Conservation (phyloP, 2,329 filamentous ascomycete genomes). For the Aureobasidium musti region DNA sequence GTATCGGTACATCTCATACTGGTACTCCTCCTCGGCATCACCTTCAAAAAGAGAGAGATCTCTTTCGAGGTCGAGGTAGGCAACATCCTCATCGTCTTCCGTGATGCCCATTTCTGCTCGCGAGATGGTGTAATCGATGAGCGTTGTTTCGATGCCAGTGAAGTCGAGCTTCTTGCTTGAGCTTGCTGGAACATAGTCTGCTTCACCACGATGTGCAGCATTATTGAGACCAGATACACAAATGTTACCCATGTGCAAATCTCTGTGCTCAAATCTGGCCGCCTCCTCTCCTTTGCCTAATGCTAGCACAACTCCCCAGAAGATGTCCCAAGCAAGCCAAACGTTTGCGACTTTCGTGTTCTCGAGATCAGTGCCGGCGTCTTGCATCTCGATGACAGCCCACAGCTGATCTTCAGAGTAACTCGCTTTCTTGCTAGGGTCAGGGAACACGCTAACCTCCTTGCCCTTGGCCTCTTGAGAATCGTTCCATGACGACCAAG, state of each 20-base stretch:
- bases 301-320: constrained; percentile 65
- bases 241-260: constrained; percentile 67
- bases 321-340: constrained; percentile 59
- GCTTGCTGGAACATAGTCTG: constrained; percentile 34
- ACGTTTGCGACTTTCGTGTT: constrained; percentile 27
- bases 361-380: constrained; percentile 62
- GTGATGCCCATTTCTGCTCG: constrained; percentile 54
- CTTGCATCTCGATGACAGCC: constrained; percentile 67
- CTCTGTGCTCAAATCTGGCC: constrained; percentile 65
- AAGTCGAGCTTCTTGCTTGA: constrained; percentile 50
- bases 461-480: constrained; percentile 45
- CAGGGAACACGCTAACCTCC: constrained; percentile 54
- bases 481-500: constrained; percentile 51
- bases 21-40: constrained; percentile 53
- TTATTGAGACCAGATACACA: constrained; percentile 49
- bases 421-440: constrained; percentile 56
- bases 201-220: constrained; percentile 33
- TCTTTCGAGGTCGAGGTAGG: constrained; percentile 51
- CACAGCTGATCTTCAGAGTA: constrained; percentile 61
- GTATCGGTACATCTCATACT: constrained; percentile 59
- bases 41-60: constrained; percentile 51
- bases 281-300: constrained; percentile 63
- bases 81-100: constrained; percentile 39
- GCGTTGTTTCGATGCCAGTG: constrained; percentile 61
- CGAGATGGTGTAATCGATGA: constrained; percentile 69